Evolutionary conservation across 2,329 filamentous ascomycete species (phyloP), one percentile per base, ranked within the genome.

Genomic region (Drechslera avenae): DNA sequence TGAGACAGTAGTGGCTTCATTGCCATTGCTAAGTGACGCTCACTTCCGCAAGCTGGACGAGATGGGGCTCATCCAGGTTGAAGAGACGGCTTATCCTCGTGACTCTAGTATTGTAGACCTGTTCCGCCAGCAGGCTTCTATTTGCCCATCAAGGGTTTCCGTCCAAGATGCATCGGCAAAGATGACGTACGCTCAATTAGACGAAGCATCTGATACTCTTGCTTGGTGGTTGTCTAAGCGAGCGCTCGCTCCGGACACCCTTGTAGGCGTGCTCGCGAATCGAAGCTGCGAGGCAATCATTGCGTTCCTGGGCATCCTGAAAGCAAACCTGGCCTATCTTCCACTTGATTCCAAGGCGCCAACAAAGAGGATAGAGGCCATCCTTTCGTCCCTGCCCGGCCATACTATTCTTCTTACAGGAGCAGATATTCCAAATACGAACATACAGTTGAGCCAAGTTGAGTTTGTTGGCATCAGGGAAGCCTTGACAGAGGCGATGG

Each of bases 371-470:
- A 64, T 72, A 28, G 71, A 73, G 0, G 10, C 18, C 5, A 48
- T 50, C 12, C 32, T 54, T 72, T 74, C 52, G 43, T 76, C 23
- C 71, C 75, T 30, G 81, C 85, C 14, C 75, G 79, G 1, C 68
- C 79, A 1, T 48, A 68, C 61, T 66, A 43, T 73, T 62, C 40
- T 78, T 75, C 63, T 72, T 76, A 3, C 28, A 5, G 30, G 37
- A 2, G 4, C 19, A 3, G 31, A 36, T 5, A n/a, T 30, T 5
- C 12, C n/a, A 16, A 12, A 7, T 32, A 8, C 28, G 3, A 18
- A 14, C 10, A 33, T 32, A 13, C 14, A 16, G 3, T 3, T n/a
- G 6, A 30, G n/a, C 3, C 5, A 30, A 17, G 45, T 40, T 18
- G 17, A 35, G 21, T 13, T 35, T 21, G 31, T 41, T 14, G 12